Evolutionary conservation across 2,329 filamentous ascomycete species (phyloP).

Genomic region (Tolypocladium ophioglossoides): DNA sequence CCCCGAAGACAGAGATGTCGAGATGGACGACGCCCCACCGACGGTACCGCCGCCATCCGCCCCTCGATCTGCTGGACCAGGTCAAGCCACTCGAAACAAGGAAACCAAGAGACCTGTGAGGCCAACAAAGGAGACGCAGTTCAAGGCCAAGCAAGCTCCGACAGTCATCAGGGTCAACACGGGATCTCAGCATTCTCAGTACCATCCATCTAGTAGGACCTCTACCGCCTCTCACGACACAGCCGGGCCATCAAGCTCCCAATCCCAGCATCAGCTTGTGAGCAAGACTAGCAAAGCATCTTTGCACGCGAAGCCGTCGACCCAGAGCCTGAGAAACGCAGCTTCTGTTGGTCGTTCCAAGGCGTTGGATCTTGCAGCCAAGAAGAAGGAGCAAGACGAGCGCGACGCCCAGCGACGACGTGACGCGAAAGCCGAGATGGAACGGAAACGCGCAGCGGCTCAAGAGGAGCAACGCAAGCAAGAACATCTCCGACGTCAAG

Average conservation of each 20-base stretch:
- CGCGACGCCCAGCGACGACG: slow-evolving; percentile 67
- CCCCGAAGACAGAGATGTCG: slow-evolving; percentile 32
- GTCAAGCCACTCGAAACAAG: slow-evolving; percentile 36
- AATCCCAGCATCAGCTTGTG: slow-evolving; percentile 34
- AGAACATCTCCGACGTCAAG: slow-evolving; percentile 47
- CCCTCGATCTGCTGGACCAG: slow-evolving; percentile 37
- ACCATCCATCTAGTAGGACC: slow-evolving; percentile 46
- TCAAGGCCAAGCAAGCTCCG: slow-evolving; percentile 53
- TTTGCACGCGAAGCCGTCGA: slow-evolving; percentile 45
- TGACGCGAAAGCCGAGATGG: slow-evolving; percentile 71
- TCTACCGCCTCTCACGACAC: slow-evolving; percentile 45
- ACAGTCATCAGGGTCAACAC: slow-evolving; percentile 65
- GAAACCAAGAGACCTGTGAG: slow-evolving; percentile 51
- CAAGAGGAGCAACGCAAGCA: slow-evolving; percentile 56
- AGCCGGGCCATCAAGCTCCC: slow-evolving; percentile 18
- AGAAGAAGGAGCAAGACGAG: slow-evolving; percentile 79
- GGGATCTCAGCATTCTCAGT: slow-evolving; percentile 49
- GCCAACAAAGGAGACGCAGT: slow-evolving; percentile 46
- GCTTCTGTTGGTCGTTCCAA: slow-evolving; percentile 58
- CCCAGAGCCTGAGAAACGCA: slow-evolving; percentile 47
- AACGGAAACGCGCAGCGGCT: slow-evolving; percentile 59
- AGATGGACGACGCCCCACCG: slow-evolving; percentile 46
- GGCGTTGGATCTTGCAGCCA: slow-evolving; percentile 64
- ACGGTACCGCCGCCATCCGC: slow-evolving; percentile 50
- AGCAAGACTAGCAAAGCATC: slow-evolving; percentile 60